Percentiles rank a stretch among this genome's conserved stretches.
Conservation (phyloP, 2,329 filamentous ascomycete species). For the Trichoderma simmonsii region DNA sequence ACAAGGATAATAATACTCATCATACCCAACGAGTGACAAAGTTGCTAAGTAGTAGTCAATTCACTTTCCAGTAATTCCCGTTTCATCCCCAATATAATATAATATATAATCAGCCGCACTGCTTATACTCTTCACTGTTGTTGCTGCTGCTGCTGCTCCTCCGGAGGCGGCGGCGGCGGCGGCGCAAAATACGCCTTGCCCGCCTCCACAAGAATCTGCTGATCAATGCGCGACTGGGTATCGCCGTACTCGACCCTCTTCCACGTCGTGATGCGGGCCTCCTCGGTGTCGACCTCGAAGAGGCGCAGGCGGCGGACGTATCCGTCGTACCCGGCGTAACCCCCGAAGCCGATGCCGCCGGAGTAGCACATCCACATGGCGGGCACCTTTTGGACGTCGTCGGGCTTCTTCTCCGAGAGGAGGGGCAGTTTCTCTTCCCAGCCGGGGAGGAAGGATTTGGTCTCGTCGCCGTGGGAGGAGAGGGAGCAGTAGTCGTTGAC, state of each 20-base stretch:
- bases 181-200: slow-evolving; percentile 37
- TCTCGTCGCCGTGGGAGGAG: slow-evolving; percentile 39
- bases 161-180: not conserved
- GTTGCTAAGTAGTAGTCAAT: not conserved
- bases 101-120: not conserved
- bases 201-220: slow-evolving; percentile 64
- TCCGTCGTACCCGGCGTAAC: slow-evolving; percentile 86
- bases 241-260: slow-evolving; percentile 77
- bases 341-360: slow-evolving; percentile 86
- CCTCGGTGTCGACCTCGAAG: slow-evolving; percentile 91
- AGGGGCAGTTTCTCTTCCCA: slow-evolving; percentile 21
- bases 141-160: not conserved
- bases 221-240: slow-evolving; percentile 52
- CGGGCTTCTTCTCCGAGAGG: slow-evolving; percentile 35
- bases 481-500: slow-evolving; percentile 95
- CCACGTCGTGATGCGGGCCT: slow-evolving; percentile 84
- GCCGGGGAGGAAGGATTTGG: slow-evolving; percentile 18
- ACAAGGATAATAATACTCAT: not conserved
- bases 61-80: not conserved
- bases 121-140: not conserved
- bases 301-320: slow-evolving; percentile 81
- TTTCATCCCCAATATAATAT: not conserved
- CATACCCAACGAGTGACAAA: not conserved
- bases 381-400: slow-evolving; percentile 43
- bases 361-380: slow-evolving; percentile 98